Evolutionary conservation across 148 eudicot species (phyloP).

Genomic region (Linanthus parryae): DNA sequence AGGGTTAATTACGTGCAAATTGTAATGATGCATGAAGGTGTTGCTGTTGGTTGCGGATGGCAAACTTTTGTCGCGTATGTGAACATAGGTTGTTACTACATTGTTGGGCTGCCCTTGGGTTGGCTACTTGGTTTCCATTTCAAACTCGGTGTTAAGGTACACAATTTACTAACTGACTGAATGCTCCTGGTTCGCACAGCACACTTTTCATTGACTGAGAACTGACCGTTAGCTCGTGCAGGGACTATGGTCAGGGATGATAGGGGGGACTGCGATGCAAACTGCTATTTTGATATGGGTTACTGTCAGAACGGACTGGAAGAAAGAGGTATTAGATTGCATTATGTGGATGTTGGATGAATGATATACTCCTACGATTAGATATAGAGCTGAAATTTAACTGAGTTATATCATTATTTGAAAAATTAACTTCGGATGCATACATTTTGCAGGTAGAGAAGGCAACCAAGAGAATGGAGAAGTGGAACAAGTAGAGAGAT

Average conservation of each 20-base stretch:
- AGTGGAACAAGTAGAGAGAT: too few relatives aligned
- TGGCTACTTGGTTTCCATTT: not conserved
- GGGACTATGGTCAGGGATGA: slow-evolving; percentile 1
- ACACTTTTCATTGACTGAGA: too few relatives aligned
- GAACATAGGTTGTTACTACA: not conserved
- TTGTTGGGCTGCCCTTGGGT: not conserved
- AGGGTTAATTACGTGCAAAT: too few relatives aligned
- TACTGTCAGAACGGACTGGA: not conserved
- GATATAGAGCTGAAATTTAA: too few relatives aligned
- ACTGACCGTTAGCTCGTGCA: too few relatives aligned
- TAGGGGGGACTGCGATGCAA: not conserved
- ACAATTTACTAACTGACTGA: not conserved
- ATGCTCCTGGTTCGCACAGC: too few relatives aligned
- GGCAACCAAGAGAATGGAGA: too few relatives aligned
- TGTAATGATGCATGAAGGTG: slow-evolving; percentile 5
- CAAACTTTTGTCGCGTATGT: not conserved
- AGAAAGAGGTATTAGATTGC: not conserved
- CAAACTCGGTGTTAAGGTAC: slow-evolving; percentile 1
- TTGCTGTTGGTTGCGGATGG: slow-evolving; percentile 4
- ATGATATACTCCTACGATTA: too few relatives aligned
- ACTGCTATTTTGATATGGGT: not conserved
- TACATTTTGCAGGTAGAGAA: too few relatives aligned
- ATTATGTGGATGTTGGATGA: too few relatives aligned
- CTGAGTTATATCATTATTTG: too few relatives aligned
- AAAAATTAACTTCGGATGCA: too few relatives aligned